A percentile compares a stretch with the other conserved stretches of the same genome.
Conservation (phyloP, 2,329 filamentous ascomycete species). For the Diplodia sapinea region DNA sequence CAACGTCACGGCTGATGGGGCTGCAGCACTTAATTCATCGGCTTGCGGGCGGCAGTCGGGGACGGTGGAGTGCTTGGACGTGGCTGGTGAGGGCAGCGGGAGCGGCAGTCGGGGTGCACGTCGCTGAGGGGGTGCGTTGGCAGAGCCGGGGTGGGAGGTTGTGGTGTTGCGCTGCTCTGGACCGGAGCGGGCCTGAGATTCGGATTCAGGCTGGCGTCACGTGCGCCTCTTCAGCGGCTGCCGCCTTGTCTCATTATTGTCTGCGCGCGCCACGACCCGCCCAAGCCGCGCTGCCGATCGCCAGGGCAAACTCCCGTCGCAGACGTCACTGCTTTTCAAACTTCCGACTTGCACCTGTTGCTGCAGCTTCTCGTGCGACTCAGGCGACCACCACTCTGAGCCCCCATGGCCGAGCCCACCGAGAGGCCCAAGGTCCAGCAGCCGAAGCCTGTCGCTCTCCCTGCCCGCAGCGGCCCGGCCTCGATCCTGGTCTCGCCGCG, state of each 20-base stretch:
- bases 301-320: neutral
- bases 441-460: conserved; percentile 84
- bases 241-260: neutral
- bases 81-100: neutral
- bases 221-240: neutral
- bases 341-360: no score
- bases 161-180: conserved; percentile 10
- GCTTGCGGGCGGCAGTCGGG: neutral
- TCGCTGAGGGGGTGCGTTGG: conserved; percentile 25
- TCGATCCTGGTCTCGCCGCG: conserved; percentile 88
- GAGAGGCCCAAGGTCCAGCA: conserved; percentile 67
- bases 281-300: conserved; percentile 12
- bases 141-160: conserved; percentile 26
- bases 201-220: neutral
- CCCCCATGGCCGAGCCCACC: conserved; percentile 18
- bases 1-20: conserved; percentile 34
- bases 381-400: conserved; percentile 1
- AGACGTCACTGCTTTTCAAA: neutral
- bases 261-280: neutral
- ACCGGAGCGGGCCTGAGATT: neutral
- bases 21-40: conserved; percentile 25
- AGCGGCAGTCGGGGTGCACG: conserved; percentile 6
- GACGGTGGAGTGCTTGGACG: conserved; percentile 8
- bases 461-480: conserved; percentile 69
- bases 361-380: neutral